Evolutionary conservation across 2,329 filamentous ascomycete genomes (phyloP).

Genomic region (Pyrenochaeta sp.): DNA sequence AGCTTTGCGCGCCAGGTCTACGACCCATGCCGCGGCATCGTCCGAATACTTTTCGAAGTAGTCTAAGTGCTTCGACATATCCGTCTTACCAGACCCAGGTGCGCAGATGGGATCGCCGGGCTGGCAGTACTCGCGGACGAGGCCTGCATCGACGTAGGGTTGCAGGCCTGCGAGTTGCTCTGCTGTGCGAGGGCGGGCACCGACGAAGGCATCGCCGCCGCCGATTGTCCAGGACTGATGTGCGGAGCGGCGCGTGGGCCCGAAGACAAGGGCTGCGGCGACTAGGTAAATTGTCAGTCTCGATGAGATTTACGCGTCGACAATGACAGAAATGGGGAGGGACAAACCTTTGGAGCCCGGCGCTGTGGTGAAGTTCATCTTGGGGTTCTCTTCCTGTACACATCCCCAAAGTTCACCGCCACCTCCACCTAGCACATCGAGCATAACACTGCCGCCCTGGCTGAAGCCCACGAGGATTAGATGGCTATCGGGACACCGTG

Average conservation of each 20-base stretch:
- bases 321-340: too few species aligned
- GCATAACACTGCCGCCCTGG: slow-evolving; percentile 35
- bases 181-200: slow-evolving; percentile 29
- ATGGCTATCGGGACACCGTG: slow-evolving; percentile 36
- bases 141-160: slow-evolving; percentile 49
- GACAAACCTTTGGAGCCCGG: slow-evolving; percentile 34
- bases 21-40: slow-evolving; percentile 35
- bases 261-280: slow-evolving; percentile 33
- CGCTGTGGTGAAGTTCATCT: slow-evolving; percentile 27
- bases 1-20: slow-evolving; percentile 28
- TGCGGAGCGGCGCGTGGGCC: slow-evolving; percentile 35
- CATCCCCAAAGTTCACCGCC: slow-evolving; percentile 37
- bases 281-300: slow-evolving; percentile 24
- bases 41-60: slow-evolving; percentile 56
- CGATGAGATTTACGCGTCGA: not conserved
- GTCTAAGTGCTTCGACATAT: slow-evolving; percentile 65
- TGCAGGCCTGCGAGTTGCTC: slow-evolving; percentile 31
- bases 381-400: slow-evolving; percentile 29
- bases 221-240: slow-evolving; percentile 34
- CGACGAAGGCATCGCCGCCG: slow-evolving; percentile 31
- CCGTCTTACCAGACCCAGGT: slow-evolving; percentile 53
- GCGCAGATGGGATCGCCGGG: slow-evolving; percentile 70
- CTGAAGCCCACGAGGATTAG: slow-evolving; percentile 39
- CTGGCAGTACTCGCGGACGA: slow-evolving; percentile 71
- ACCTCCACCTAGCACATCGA: slow-evolving; percentile 37